Base-by-base conservation (phyloP, 768 basidiomycete genomes). In the Leccinum disarticulatum region DNA sequence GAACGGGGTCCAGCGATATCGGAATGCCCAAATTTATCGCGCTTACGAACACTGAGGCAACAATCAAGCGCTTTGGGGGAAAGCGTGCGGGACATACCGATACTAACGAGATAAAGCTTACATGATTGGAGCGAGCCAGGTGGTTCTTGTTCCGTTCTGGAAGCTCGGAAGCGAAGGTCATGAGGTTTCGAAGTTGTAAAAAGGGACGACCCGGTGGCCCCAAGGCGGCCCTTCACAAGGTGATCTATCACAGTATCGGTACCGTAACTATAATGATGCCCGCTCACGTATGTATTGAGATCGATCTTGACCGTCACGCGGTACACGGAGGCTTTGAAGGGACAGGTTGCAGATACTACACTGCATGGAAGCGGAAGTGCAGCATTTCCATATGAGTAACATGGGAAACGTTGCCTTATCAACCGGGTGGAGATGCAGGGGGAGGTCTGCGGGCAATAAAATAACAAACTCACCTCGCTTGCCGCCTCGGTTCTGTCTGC, bases 231-330 rank as follows among this genome's bases (percentile, higher is more conserved):
- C 41, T 50, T 54, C 28, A 58, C 61, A 66, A 68, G 61, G 68
- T 62, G 68, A 70, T 69, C 60, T 53, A 65, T 66, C 59, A 60
- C 60, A 52, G 51, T 65, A 67, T 69, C 68, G 68, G 68, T 69
- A 69, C 68, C 68, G 68, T 69, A 71, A 69, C 13, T 64, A 52
- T 51, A 71, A 69, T 69, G 68, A 69, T 69, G 68, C 63, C 67
- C 68, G 70, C 57, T 53, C 67, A 66, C 56, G 66, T 59, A 68
- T 60, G 64, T 57, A 68, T 60, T 61, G 62, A 59, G 64, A 58
- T 56, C 62, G 63, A 59, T 61, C 54, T 68, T 55, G 66, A 65
- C 56, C 48, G 52, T 60, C 68, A 68, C 66, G 66, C 63, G 68
- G 64, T 57, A 55, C 60, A n/a, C 64, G 68, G 60, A 35, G 48